Percentiles rank a stretch among this genome's conserved stretches.
Conservation (phyloP, 2,329 filamentous ascomycete species). For the Parastagonospora nodorum region DNA sequence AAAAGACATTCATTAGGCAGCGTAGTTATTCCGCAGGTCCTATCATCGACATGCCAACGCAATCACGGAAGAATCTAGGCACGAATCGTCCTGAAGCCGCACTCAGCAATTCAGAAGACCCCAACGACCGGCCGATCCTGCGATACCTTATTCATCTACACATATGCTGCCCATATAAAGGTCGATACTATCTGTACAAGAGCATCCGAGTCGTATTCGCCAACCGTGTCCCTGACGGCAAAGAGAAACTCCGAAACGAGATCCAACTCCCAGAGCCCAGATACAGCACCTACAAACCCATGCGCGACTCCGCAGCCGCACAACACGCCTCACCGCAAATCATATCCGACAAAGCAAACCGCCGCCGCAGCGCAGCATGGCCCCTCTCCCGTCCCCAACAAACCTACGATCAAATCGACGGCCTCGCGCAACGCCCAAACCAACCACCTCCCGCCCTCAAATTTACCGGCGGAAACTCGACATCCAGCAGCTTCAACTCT, state of each 20-base stretch:
- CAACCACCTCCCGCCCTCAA: constrained; percentile 39
- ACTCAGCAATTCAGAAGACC: constrained; percentile 55
- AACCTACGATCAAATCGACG: constrained; percentile 32
- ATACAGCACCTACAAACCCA: constrained; percentile 81
- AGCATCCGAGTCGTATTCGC: constrained; percentile 94
- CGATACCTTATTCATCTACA: constrained; percentile 92
- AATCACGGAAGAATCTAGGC: constrained; percentile 52
- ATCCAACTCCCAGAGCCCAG: constrained; percentile 86
- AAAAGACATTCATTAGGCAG: constrained; percentile 95
- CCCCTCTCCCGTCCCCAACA: constrained; percentile 34
- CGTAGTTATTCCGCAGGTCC: constrained; percentile 89
- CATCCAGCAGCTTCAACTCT: constrained; percentile 25
- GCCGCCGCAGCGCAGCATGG: constrained; percentile 41
- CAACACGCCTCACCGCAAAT: constrained; percentile 29
- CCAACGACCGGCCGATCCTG: constrained; percentile 71
- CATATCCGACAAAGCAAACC: constrained; percentile 30
- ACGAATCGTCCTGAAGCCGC: constrained; percentile 60
- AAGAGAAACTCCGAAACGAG: constrained; percentile 89
- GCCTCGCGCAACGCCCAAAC: constrained; percentile 27
- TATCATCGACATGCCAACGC: constrained; percentile 72
- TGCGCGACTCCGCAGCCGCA: constrained; percentile 45
- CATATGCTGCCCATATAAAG: constrained; percentile 84
- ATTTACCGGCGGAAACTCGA: constrained; percentile 36
- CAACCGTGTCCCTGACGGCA: constrained; percentile 92
- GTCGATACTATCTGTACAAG: constrained; percentile 88